These are phyloP conservation scores for Domatiomyces catenatus DNA, from an alignment of 2,329 filamentous ascomycete species.

Conservation along the genomic window DNA sequence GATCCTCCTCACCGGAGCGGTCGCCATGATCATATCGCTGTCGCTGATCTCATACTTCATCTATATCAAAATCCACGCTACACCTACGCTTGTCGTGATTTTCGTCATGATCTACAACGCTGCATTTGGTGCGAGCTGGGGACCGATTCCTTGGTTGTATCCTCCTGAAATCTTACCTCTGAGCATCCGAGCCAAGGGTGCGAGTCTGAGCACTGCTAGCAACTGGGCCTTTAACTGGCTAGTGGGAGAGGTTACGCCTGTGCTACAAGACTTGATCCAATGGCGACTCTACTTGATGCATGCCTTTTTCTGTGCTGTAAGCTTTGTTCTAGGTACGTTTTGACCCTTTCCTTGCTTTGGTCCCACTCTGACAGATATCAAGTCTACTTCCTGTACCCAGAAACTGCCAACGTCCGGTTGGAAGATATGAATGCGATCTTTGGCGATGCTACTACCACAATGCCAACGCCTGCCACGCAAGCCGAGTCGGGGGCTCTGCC, in stretches of 20 bases:
- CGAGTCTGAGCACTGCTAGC: conserved; percentile 84
- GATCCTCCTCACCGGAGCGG: conserved; percentile 76
- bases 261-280: conserved; percentile 78
- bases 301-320: conserved; percentile 88
- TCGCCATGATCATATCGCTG: conserved; percentile 77
- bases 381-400: conserved; percentile 97
- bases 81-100: conserved; percentile 71
- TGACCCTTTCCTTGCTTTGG: neutral
- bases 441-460: conserved; percentile 74
- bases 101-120: conserved; percentile 99
- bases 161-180: conserved; percentile 96
- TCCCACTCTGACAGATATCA: conserved; percentile 8
- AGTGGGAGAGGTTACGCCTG: conserved; percentile 85
- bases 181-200: conserved; percentile 92
- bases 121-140: conserved; percentile 94
- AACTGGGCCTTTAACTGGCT: conserved; percentile 99
- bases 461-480: conserved; percentile 61
- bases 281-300: conserved; percentile 93
- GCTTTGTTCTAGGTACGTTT: conserved; percentile 74
- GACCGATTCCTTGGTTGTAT: conserved; percentile 94
- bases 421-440: conserved; percentile 96
- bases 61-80: conserved; percentile 63
- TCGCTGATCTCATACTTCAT: conserved; percentile 92
- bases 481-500: conserved; percentile 74
- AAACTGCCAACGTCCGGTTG: conserved; percentile 84